These are phyloP conservation scores for Beauveria rudraprayagi DNA, from an alignment of 2,329 filamentous ascomycete species.

Conservation along the genomic window DNA sequence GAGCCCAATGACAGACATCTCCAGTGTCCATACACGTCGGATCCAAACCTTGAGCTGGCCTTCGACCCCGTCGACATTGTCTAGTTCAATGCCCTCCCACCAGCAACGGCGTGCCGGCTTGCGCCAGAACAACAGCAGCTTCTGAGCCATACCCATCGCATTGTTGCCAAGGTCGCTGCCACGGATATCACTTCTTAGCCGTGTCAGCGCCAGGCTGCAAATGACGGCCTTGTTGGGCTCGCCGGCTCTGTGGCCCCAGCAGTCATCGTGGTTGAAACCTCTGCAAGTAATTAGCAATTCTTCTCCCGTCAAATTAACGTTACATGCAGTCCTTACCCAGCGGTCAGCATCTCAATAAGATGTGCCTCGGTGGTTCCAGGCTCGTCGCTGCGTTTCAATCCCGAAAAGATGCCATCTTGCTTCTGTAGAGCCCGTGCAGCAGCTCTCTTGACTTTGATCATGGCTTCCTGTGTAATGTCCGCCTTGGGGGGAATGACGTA, in stretches of 20 bases:
- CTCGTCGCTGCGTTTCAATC: slow-evolving; percentile 89
- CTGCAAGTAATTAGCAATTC: slow-evolving; percentile 36
- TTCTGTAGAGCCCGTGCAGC: slow-evolving; percentile 77
- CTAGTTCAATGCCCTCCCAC: slow-evolving; percentile 96
- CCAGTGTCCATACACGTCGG: slow-evolving; percentile 91
- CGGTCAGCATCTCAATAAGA: slow-evolving; percentile 97
- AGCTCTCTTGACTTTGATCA: slow-evolving; percentile 93
- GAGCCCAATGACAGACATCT: slow-evolving; percentile 92
- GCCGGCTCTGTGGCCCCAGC: slow-evolving; percentile 92
- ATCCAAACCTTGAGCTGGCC: slow-evolving; percentile 98
- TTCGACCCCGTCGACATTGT: slow-evolving; percentile 81
- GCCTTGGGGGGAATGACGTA: slow-evolving; percentile 85
- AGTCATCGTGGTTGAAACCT: slow-evolving; percentile 92
- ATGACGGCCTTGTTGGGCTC: slow-evolving; percentile 98
- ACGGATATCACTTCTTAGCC: slow-evolving; percentile 85
- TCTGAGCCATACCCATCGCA: slow-evolving; percentile 96
- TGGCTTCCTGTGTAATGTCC: slow-evolving; percentile 78
- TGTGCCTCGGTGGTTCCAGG: slow-evolving; percentile 95
- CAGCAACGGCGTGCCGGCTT: slow-evolving; percentile 94
- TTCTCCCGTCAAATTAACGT: slow-evolving; percentile 3
- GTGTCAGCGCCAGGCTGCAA: slow-evolving; percentile 87
- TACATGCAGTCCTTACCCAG: slow-evolving; percentile 58
- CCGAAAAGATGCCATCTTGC: slow-evolving; percentile 94
- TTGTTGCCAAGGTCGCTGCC: slow-evolving; percentile 67
- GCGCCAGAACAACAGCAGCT: slow-evolving; percentile 93